Evolutionary conservation across 768 basidiomycete species (phyloP), one percentile per base, ranked within the genome.

Genomic region (Chiua virens): DNA sequence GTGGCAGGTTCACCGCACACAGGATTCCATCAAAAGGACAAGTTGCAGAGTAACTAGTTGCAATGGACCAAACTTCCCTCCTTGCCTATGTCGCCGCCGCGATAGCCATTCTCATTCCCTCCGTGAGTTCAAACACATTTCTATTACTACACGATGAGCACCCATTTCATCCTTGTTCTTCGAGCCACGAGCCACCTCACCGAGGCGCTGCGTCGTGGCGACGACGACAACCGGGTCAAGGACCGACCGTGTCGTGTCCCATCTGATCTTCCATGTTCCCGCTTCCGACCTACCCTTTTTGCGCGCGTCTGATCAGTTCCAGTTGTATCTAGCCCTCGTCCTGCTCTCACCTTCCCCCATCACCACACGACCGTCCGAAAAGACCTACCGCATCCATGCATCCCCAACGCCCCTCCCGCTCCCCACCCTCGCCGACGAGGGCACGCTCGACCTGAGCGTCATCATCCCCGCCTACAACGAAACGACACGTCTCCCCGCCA

Each of bases 401-500:
- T 79, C 79, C 28, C 78, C 82, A 17, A 71, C 73, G n/a, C 76
- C 80, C 1, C 71, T 68, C n/a, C 80, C 81, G 1, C 72, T 91
- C 5, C 73, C 83, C 15, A 74, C 73, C 7, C 73, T 89, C 27
- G 60, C 75, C n/a, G 80, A 85, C 46, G 67, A 77, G 0, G 74
- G 80, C 38, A 73, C 79, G 1, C 76, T 92, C 44, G 86, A 87
- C 62, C 75, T 98, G 36, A 85, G 84, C 25, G 78, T 98, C 59
- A 78, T 97, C 58, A 82, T 97, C 10, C 95, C 95, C 11, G 94
- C 95, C 0, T 98, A 85, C 78, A 97, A 97, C 62, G 95, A 97
- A 69, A 80, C 81, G 5, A 71, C 78, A n/a, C 82, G 95, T 17
- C 75, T 98, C n/a, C 87, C 85, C 0, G 66, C 74, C 40, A 98